Base-by-base conservation (phyloP, 352 stramenopile species). In the Phytopythium helicoides region DNA sequence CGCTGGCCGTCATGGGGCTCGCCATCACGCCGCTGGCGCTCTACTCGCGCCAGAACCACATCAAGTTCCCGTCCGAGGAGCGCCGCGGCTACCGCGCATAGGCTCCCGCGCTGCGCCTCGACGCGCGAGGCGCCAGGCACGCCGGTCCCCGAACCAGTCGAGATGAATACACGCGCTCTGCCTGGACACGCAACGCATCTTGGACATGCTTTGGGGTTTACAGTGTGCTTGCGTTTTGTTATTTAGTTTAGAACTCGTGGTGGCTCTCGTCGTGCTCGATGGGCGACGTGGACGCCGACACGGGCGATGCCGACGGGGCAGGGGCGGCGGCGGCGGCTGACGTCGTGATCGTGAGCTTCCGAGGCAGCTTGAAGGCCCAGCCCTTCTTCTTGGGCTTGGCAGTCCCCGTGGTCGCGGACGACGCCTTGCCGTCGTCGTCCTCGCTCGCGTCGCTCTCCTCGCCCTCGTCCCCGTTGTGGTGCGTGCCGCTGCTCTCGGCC, bases 31-130 rank as follows among this genome's bases (percentile, higher is more conserved):
- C 84, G n/a, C 40, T 92, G 15, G 74, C 73, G 44, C 40, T 86
- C 15, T 82, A 66, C 68, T 90, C 84, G 39, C 79, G 62, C 58
- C 60, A 68, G 52, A 85, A 83, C 62, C 72, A 76, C 53, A 53
- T 86, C 66, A 89, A 86, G 65, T 94, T 72, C 66, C 82, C 81
- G 6, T 75, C 74, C 49, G 70, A 87, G 57, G 77, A 85, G 65
- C 77, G 76, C 39, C 80, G 80, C 70, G 28, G 46, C 9, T n/a
- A 22, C 3, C 45, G 26, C 14, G 33, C 10, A 18, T 50, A 35
- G 36, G 46, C 46, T n/a, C 3, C 23, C 14, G 0, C 7, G 18
- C 23, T 15, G 40, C 21, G 10, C 3, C 11, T 21, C 4, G 37
- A 42, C 38, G 12, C 2, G 15, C 37, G 9, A n/a, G n/a, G n/a